phyloP scores from a whole-genome alignment of 495 filamentous ascomycete species.

The Pseudoneurospora amorphoporcata region DNA sequence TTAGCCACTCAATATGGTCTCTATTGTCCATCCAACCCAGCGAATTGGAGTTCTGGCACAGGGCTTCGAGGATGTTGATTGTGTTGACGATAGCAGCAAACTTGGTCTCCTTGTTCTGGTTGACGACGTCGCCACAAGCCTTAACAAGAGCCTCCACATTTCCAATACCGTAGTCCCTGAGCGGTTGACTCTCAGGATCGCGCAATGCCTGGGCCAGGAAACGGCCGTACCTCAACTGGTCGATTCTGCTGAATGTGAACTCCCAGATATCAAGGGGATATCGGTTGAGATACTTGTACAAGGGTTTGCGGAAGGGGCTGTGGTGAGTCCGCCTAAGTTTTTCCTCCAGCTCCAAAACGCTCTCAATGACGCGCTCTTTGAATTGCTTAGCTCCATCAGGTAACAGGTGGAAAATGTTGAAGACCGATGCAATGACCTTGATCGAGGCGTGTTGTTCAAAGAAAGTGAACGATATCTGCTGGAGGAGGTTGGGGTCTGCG shows the following conservation, averaged over 20 bases:
- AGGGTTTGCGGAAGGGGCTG: constrained; percentile 82
- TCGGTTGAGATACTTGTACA: constrained; percentile 89
- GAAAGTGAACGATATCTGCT: constrained; percentile 86
- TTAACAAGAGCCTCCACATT: constrained; percentile 62
- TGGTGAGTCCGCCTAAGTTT: constrained; percentile 81
- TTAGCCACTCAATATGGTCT: constrained; percentile 54
- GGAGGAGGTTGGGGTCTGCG: constrained; percentile 66
- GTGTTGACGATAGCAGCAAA: constrained; percentile 74
- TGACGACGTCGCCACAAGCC: constrained; percentile 48
- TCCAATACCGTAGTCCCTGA: constrained; percentile 62
- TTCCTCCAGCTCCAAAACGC: constrained; percentile 77
- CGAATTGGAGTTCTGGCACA: constrained; percentile 49
- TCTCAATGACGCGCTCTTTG: constrained; percentile 78
- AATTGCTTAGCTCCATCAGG: constrained; percentile 82
- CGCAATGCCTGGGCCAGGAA: constrained; percentile 87
- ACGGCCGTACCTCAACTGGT: constrained; percentile 79
- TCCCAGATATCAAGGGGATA: constrained; percentile 83
- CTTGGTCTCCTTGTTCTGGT: constrained; percentile 49
- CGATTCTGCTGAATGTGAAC: constrained; percentile 63
- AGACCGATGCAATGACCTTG: constrained; percentile 84
- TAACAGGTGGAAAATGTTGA: constrained; percentile 93
- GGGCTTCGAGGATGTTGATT: constrained; percentile 70
- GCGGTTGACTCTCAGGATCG: constrained; percentile 59
- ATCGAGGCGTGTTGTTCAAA: constrained; percentile 86
- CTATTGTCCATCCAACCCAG: constrained; percentile 71